These are phyloP conservation scores for Botrytis cinerea DNA, from an alignment of 2,329 filamentous ascomycete genomes.

Conservation along the genomic window DNA sequence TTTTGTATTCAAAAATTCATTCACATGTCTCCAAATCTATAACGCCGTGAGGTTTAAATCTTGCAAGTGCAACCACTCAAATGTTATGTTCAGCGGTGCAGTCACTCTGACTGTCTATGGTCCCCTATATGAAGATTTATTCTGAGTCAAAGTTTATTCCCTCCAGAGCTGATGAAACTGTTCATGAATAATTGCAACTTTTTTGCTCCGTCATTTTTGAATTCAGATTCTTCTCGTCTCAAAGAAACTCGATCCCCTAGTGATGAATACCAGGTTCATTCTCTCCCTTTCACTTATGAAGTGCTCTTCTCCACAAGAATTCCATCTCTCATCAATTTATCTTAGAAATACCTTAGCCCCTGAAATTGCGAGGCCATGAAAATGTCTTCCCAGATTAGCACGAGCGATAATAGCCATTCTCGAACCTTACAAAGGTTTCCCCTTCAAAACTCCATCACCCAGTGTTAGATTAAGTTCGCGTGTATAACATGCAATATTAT, in stretches of 20 bases:
- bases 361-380: background rate
- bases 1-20: too few relatives aligned
- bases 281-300: background rate
- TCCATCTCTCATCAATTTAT: background rate
- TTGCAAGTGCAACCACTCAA: background rate
- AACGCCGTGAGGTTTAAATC: background rate
- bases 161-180: background rate
- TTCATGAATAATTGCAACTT: background rate
- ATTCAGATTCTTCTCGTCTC: background rate
- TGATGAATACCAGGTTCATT: background rate
- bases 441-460: background rate
- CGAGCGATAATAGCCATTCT: background rate
- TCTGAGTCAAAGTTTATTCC: accelerated
- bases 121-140: accelerated
- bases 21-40: too few relatives aligned
- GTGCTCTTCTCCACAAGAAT: background rate
- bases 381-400: background rate
- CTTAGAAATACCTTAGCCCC: background rate
- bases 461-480: background rate
- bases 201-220: background rate
- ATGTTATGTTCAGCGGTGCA: background rate
- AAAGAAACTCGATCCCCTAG: background rate
- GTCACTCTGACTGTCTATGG: background rate
- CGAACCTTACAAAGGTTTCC: background rate
- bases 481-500: background rate